Evolutionary conservation across 148 eudicot species (phyloP), one percentile per base, ranked within the genome.

Genomic region (Amaranthus palmeri): DNA sequence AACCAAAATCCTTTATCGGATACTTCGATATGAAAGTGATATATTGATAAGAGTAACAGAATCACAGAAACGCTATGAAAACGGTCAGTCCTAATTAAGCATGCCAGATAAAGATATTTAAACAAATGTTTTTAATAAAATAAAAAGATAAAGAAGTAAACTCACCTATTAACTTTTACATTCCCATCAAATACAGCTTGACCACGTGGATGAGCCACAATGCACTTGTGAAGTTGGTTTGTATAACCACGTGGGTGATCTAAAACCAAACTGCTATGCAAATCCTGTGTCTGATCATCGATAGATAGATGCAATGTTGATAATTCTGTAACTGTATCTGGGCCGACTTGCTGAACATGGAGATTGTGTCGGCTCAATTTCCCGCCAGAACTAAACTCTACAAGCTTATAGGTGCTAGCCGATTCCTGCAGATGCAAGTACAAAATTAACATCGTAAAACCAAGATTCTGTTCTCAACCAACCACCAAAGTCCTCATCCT

Each of bases 171-270:
- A 70, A 93, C 98, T 78, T 83, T 79, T 49, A 93, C 80, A 67
- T 93, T 93, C 57, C 98, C 98, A 81, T 93, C 97, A 83, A 93
- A 93, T 14, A 93, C 92, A 60, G 90, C 97, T 69, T 93, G 97
- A 60, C 98, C 97, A 13, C 77, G 81, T 3, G 98, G 80, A 81
- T 91, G 97, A 71, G 91, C 96, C 46, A 89, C 95, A 76, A 93
- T 93, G 85, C 97, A 91, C 84, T 93, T 93, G 75, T 93, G 98
- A 83, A 93, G 91, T 76, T 93, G 98, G 73, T 82, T 81, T 52
- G 97, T 79, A 78, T 66, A 55, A 49, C 96, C 97, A 43, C 97
- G 87, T 65, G 98, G 98, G 78, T 93, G 93, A 76, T 93, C 92
- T 80, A 93, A 80, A 55, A 93, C 76, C 18, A 93, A 67, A 58